Base-by-base conservation (phyloP, 179 eudicot species). In the Camellia oleifera region DNA sequence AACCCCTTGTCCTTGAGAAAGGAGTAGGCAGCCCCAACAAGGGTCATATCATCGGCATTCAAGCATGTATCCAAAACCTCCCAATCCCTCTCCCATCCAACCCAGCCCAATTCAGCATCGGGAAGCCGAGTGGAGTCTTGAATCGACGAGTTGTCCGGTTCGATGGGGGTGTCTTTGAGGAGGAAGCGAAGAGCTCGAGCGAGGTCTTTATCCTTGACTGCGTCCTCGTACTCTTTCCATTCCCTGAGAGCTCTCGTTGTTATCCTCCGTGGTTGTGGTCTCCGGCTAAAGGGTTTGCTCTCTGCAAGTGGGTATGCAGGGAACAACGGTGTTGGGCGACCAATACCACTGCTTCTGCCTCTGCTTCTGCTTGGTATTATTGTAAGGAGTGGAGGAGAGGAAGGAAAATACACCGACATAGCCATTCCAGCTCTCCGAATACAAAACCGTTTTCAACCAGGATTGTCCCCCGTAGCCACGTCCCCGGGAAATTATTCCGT, bases 41-140 rank as follows among this genome's bases (percentile, higher is more conserved):
- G 95, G 80, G 90, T 88, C 98, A 95, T 91, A 78, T 95, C 96
- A 89, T 91, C 92, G 0, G 99, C 98, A 86, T 91, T 94, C 87
- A 94, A 88, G 82, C 99, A 95, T 15, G 99, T 92, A 80, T 95
- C 97, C 82, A 95, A 54, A 64, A 95, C 91, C 77, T 94, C 92
- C 97, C 92, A 95, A 82, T 95, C 93, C 83, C 98, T 94, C 75
- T 83, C 84, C 75, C 80, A 65, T 18, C 87, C 82, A 77, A 56
- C 14, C 89, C 84, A 32, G 80, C 89, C 87, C 77, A 85, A 32
- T 17, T n/a, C 79, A 15, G 69, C 83, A 45, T 48, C 77, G 44
- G 8, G 69, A 69, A 82, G 48, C 79, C 75, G 83, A 69, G 66
- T 78, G 20, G 89, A 74, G 32, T 40, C 42, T 20, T 83, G 85